A percentile compares a stretch with the other conserved stretches of the same genome.
Conservation (phyloP, 805 yeast genomes). For the Yamadazyma paraphyllophila region DNA sequence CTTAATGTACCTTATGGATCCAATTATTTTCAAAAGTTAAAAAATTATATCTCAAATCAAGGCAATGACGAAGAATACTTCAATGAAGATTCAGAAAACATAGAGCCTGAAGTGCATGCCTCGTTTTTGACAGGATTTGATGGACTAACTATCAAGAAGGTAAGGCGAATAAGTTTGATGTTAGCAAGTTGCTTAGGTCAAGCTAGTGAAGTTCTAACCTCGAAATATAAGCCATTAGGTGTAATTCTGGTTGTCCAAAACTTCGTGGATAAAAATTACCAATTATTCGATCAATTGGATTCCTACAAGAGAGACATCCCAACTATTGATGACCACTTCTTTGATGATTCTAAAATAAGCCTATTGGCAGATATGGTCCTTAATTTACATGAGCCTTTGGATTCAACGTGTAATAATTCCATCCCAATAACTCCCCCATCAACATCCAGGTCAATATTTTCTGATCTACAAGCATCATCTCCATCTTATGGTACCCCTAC, state of each 20-base stretch:
- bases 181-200: constrained; percentile 42
- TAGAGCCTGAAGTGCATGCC: constrained; percentile 39
- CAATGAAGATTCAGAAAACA: constrained; percentile 40
- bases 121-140: constrained; percentile 52
- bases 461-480: constrained; percentile 13
- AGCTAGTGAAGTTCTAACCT: constrained; percentile 51
- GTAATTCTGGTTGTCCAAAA: constrained; percentile 46
- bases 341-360: constrained; percentile 4
- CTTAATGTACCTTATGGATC: constrained; percentile 47
- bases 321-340: not conserved
- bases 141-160: constrained; percentile 35
- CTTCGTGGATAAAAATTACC: constrained; percentile 2
- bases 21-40: constrained; percentile 26
- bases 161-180: constrained; percentile 43
- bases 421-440: constrained; percentile 15
- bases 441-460: constrained; percentile 12
- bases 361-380: constrained; percentile 8
- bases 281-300: constrained; percentile 1
- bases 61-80: no score
- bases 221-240: constrained; percentile 51
- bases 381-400: constrained; percentile 3
- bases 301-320: not conserved
- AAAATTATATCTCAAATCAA: constrained; percentile 6
- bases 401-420: not conserved
- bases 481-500: constrained; percentile 13